These are phyloP conservation scores for Boletus pseudo-olivaceus DNA, from an alignment of 768 basidiomycete genomes.

Conservation along the genomic window DNA sequence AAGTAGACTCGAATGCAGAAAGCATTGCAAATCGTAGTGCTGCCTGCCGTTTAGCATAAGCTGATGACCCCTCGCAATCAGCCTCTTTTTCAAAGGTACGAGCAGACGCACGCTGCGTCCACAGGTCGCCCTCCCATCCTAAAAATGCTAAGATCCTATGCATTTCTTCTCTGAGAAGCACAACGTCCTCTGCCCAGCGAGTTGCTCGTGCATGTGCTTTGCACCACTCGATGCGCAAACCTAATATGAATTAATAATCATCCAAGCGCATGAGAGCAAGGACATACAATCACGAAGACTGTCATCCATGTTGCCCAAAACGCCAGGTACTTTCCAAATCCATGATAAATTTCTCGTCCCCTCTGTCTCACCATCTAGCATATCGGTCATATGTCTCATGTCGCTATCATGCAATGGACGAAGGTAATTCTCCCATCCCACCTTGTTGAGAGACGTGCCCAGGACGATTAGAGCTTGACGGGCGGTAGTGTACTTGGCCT, in stretches of 20 bases:
- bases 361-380: background rate
- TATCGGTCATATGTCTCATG: no score
- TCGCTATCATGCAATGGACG: no score
- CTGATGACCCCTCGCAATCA: background rate
- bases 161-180: slow-evolving; percentile 1
- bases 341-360: background rate
- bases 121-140: background rate
- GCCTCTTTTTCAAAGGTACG: background rate
- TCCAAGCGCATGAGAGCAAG: no score
- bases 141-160: background rate
- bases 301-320: background rate
- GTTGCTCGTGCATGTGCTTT: slow-evolving; percentile 32
- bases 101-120: background rate
- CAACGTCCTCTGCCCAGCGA: background rate
- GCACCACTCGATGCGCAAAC: background rate
- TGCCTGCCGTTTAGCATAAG: background rate
- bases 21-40: background rate
- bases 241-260: background rate
- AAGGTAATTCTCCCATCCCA: no score
- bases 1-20: background rate
- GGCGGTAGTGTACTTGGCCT: background rate
- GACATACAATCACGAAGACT: background rate
- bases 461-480: background rate
- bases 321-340: background rate
- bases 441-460: background rate